These are phyloP conservation scores for Thymus quinquecostatus DNA, from an alignment of 257 asterid species.

Conservation along the genomic window DNA sequence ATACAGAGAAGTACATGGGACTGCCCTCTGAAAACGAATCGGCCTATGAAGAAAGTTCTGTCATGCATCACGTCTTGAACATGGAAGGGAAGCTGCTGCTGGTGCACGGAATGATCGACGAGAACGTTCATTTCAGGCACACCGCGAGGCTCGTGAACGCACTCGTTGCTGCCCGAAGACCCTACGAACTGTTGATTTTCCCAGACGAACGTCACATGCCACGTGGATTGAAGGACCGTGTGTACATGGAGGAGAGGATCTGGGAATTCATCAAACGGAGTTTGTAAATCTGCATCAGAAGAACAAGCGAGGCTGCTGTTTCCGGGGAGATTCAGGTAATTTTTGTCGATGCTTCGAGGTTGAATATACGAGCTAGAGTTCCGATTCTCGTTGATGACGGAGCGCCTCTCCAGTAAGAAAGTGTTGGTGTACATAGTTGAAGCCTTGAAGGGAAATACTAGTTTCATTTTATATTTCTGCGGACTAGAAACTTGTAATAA, in stretches of 20 bases:
- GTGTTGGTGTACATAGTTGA: slow-evolving; percentile 32
- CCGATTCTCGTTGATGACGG: slow-evolving; percentile 6
- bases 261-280: slow-evolving; percentile 80
- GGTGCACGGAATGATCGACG: slow-evolving; percentile 97
- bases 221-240: slow-evolving; percentile 58
- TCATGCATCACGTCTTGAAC: slow-evolving; percentile 64
- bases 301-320: slow-evolving; percentile 1
- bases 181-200: slow-evolving; percentile 73
- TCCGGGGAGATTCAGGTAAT: slow-evolving; percentile 24
- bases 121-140: slow-evolving; percentile 96
- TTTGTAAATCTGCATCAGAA: slow-evolving; percentile 49
- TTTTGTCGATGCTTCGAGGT: slow-evolving; percentile 22
- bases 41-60: slow-evolving; percentile 57
- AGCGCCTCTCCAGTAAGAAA: slow-evolving; percentile 22
- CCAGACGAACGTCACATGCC: slow-evolving; percentile 99
- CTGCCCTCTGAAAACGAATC: slow-evolving; percentile 61
- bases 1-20: slow-evolving; percentile 94
- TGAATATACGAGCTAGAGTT: background rate
- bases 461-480: background rate
- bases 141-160: slow-evolving; percentile 87
- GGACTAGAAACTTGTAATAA: slow-evolving; percentile 3
- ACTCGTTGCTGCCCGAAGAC: slow-evolving; percentile 67
- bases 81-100: slow-evolving; percentile 75
- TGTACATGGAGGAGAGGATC: slow-evolving; percentile 92
- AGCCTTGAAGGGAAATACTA: background rate